phyloP scores from a whole-genome alignment of 164 flowering plant genomes.

The Aristolochia contorta region DNA sequence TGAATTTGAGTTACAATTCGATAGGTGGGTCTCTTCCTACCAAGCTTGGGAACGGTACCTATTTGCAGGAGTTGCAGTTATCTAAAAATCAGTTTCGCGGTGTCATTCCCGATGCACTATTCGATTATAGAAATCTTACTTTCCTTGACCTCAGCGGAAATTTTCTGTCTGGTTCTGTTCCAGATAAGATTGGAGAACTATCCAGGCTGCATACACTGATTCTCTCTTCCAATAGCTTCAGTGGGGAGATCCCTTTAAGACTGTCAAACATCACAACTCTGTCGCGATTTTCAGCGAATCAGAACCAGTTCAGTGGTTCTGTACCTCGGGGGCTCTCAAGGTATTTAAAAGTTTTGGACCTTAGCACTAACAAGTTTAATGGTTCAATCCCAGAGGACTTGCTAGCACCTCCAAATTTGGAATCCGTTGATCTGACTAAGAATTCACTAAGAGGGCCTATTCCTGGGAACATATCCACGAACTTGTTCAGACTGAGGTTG shows the following conservation, averaged over 20 bases:
- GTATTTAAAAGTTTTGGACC: conserved; percentile 31
- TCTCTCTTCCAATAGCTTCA: conserved; percentile 38
- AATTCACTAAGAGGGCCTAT: conserved; percentile 41
- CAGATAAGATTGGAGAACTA: conserved; percentile 32
- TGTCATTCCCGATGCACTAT: conserved; percentile 27
- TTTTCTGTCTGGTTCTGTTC: conserved; percentile 32
- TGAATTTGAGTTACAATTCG: conserved; percentile 31
- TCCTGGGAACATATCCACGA: conserved; percentile 30
- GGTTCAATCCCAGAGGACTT: conserved; percentile 48
- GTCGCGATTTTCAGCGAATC: conserved; percentile 50
- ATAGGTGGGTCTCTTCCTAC: conserved; percentile 34
- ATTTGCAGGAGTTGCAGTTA: conserved; percentile 34
- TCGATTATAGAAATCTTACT: conserved; percentile 26
- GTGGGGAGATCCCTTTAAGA: conserved; percentile 36
- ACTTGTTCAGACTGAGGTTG: conserved; percentile 44
- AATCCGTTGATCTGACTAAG: conserved; percentile 38
- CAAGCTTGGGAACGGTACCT: conserved; percentile 24
- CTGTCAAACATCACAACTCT: conserved; percentile 31
- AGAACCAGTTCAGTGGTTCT: conserved; percentile 33
- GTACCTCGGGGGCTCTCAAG: conserved; percentile 40
- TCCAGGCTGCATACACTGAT: conserved; percentile 32
- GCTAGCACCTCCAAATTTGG: conserved; percentile 28
- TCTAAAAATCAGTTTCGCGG: conserved; percentile 23
- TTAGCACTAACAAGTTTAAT: conserved; percentile 40
- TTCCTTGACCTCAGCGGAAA: conserved; percentile 46